phyloP scores from a whole-genome alignment of 768 basidiomycete species.

The Pilatotrama ljubarskyi region DNA sequence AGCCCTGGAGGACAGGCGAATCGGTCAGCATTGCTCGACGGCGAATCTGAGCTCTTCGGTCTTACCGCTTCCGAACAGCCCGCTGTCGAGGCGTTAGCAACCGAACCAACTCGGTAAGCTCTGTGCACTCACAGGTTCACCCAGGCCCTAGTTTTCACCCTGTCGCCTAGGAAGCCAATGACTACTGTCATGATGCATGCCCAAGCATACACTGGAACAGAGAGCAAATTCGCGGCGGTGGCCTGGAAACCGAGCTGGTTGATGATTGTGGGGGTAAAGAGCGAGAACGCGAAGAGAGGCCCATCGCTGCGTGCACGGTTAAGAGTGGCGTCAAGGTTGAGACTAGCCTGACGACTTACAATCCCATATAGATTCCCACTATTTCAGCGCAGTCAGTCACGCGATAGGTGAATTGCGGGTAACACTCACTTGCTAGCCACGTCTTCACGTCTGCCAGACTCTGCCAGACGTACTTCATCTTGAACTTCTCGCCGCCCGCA shows the following conservation, averaged over 20 bases:
- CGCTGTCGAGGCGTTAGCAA: constrained; percentile 16
- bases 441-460: constrained; percentile 73
- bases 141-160: constrained; percentile 52
- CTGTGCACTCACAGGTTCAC: constrained; percentile 57
- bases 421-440: constrained; percentile 59
- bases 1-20: constrained; percentile 36
- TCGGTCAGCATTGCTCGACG: no score
- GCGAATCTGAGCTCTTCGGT: no score
- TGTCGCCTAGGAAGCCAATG: constrained; percentile 65
- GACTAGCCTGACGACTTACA: constrained; percentile 40
- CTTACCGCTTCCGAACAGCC: constrained; percentile 36
- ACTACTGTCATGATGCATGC: constrained; percentile 64
- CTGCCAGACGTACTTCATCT: constrained; percentile 55
- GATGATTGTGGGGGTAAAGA: constrained; percentile 48
- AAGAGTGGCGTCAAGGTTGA: not conserved
- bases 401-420: constrained; percentile 2
- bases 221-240: constrained; percentile 69
- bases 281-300: constrained; percentile 56
- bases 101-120: not conserved
- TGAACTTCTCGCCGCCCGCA: constrained; percentile 59
- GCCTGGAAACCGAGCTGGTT: constrained; percentile 65
- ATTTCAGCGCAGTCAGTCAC: not conserved
- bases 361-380: constrained; percentile 76
- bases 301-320: constrained; percentile 37
- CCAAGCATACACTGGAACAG: constrained; percentile 77